Evolutionary conservation across 805 yeast species (phyloP), one percentile per base, ranked within the genome.

Genomic region (Cyberlindnera galapagoensis): DNA sequence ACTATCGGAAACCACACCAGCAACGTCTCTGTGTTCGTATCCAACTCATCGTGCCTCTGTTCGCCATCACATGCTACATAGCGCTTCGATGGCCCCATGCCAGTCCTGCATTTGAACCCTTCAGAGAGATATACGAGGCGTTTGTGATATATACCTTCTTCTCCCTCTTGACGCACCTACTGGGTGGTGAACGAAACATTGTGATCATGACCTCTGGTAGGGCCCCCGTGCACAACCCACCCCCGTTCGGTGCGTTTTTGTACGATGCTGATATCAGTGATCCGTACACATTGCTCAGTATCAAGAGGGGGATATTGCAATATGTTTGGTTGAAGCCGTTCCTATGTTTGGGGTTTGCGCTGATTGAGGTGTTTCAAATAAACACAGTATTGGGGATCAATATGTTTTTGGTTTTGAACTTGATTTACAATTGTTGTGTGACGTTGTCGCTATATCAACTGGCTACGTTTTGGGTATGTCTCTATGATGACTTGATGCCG

Each of bases 301-400:
- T 92, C 30, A 92, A 92, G 49, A 62, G 95, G 39, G 90, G 94
- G 2, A 79, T 92, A 6, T 60, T 92, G 31, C 99, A 92, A 56
- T 92, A 90, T 51, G 95, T 90, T 7, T 92, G 96, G 96, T 56
- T 88, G 38, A 88, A 94, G 49, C 97, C 97, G 0, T 39, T 85
- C 10, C 65, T 88, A n/a, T 80, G 87, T 38, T 38, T 77, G 9
- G 59, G 69, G n/a, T 63, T 69, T 17, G 52, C 71, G 16, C 33
- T 70, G 24, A 57, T 74, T 19, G 71, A 75, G 38, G 38, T 68
- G 1, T 36, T 64, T 11, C 74, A 76, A 0, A 47, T 64, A 31
- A 18, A 75, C 43, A 61, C 74, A 9, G 30, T 61, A 10, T 42
- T 56, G 3, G 32, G 27, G 21, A 12, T 30, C 17, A 71, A 80